A percentile compares a stretch with the other conserved stretches of the same genome.
phyloP scores from a whole-genome alignment of 2,329 filamentous ascomycete genomes.

The Triangularia setosa region DNA sequence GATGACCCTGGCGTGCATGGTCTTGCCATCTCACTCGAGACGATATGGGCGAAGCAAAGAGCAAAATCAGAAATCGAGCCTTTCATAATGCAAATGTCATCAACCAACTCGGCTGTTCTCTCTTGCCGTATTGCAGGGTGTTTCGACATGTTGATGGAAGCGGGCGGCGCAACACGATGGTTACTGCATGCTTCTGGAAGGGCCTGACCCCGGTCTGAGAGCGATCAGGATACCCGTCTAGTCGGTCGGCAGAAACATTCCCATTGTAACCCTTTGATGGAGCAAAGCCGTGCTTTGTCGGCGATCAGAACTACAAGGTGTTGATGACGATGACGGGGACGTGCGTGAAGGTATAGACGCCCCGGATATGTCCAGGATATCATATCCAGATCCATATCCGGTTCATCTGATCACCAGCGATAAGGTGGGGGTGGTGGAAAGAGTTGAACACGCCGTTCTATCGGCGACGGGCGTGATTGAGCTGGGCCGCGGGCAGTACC shows the following conservation, averaged over 20 bases:
- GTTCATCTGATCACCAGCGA: conserved; percentile 15
- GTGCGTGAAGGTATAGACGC: background rate
- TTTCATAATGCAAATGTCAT: background rate
- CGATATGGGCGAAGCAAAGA: background rate
- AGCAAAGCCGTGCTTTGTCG: background rate
- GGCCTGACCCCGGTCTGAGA: background rate
- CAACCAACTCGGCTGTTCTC: background rate
- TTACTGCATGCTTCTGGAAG: background rate
- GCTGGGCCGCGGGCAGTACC: conserved; percentile 3
- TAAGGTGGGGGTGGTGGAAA: background rate
- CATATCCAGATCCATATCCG: conserved; percentile 3
- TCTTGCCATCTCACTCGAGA: background rate
- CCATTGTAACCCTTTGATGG: background rate
- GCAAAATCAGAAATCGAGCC: too few species aligned
- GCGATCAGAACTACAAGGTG: background rate
- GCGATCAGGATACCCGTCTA: background rate
- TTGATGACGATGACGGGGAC: background rate
- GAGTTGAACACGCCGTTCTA: conserved; percentile 5
- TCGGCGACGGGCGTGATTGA: conserved; percentile 7
- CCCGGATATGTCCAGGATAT: background rate
- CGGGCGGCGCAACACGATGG: background rate
- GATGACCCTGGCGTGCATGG: conserved; percentile 7
- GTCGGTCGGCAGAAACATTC: background rate
- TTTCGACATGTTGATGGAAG: background rate
- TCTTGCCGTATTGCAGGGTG: background rate